Percentiles rank a stretch among this genome's conserved stretches.
Evolutionary conservation across 306 rosid genomes (phyloP).

Genomic region (Cucumis hystrix): DNA sequence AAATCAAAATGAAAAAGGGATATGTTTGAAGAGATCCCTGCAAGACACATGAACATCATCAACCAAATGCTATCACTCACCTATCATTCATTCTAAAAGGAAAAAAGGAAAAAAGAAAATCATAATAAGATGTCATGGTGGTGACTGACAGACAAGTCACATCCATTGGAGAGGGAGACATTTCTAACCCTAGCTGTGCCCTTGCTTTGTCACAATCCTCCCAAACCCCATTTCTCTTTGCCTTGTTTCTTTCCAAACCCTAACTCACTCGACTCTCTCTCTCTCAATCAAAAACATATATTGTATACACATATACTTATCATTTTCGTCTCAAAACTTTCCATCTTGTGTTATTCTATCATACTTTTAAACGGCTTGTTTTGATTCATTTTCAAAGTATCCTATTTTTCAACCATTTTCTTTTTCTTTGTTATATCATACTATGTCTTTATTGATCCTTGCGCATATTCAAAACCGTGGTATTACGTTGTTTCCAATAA

Average conservation of each 20-base stretch:
- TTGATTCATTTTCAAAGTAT: no score
- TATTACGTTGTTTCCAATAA: no score
- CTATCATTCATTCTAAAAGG: conserved; percentile 15
- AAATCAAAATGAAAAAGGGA: neutral
- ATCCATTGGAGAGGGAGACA: neutral
- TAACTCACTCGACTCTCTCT: neutral
- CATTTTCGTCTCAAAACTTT: no score
- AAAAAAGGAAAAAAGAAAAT: neutral
- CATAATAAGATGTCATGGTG: neutral
- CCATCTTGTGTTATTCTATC: no score
- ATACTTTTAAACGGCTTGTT: no score
- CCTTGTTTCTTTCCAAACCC: conserved; percentile 1
- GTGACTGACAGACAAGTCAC: conserved; percentile 11
- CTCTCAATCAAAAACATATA: neutral
- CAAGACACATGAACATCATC: conserved; percentile 16
- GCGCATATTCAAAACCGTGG: no score
- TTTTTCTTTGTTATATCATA: no score
- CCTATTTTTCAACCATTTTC: neutral
- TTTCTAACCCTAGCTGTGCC: conserved; percentile 3
- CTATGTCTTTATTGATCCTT: no score
- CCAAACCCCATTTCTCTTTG: neutral
- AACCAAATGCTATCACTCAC: conserved; percentile 5
- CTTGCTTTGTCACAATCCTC: conserved; percentile 8
- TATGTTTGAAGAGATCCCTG: conserved; percentile 1
- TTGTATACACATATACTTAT: no score